Base-by-base conservation (phyloP, 2,329 filamentous ascomycete species). In the Penicillium sp. region DNA sequence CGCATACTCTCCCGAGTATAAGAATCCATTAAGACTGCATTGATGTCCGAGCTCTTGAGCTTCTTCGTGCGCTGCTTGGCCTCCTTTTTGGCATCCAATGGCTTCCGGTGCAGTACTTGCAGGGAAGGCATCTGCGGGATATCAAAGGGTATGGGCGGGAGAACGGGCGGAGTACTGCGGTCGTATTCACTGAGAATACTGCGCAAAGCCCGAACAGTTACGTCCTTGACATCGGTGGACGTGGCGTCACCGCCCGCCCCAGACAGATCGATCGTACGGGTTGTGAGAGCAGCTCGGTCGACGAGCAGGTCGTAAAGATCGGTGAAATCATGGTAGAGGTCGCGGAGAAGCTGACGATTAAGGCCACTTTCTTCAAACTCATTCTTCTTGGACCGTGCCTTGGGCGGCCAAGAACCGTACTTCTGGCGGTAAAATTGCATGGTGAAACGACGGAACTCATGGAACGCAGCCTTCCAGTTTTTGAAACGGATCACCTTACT, bases 111-210 rank as follows among this genome's bases (percentile, higher is more conserved):
- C 13, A 88, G 75, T 1, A 79, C 72, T 20, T 76, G 74, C 54
- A 94, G 76, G 1, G 76, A 78, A 1, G 91, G 91, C 16, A 94
- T 67, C 50, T 83, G 78, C 2, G 93, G 91, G 4, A 87, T 74
- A 60, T 97, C 91, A 58, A 91, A 97, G 0, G 93, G 91, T 39
- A 97, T 81, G 0, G 91, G 88, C 0, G 93, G 93, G 43, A 91
- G 79, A 0, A 97, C 89, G 0, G 93, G 93, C 1, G 91, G 88
- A 10, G 84, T 87, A 7, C 86, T 91, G 44, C 85, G 81, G 61
- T 98, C 93, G 58, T 89, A 96, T 66, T 97, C 91, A 51, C 79
- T 83, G 48, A 96, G 75, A 9, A 96, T 78, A 47, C 82, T 83
- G 38, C 91, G 81, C 31, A 97, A 72, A 2, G 86, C 87, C 26